These are phyloP conservation scores for Chloromonas sp. DNA, from an alignment of 163 green algal species.

Conservation along the genomic window DNA sequence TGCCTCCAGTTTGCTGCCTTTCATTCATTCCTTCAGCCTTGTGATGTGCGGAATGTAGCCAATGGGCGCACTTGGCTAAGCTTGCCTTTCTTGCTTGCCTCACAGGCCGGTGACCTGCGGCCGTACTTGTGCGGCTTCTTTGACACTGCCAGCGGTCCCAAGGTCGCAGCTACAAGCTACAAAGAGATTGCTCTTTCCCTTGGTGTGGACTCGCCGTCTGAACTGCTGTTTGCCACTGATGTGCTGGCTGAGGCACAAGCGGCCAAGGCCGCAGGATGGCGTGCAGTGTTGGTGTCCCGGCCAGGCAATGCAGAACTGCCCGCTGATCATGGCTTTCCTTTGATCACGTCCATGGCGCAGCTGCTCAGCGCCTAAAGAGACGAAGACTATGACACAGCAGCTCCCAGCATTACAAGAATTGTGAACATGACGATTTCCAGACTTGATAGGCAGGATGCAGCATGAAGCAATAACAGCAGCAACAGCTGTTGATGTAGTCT, in stretches of 20 bases:
- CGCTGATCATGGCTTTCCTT: constrained; percentile 52
- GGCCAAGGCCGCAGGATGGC: constrained; percentile 70
- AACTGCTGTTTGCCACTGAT: constrained; percentile 87
- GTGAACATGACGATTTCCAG: no score
- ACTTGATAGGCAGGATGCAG: no score
- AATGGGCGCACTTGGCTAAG: no score
- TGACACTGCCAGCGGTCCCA: constrained; percentile 81
- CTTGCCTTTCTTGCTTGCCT: background rate
- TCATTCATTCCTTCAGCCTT: no score
- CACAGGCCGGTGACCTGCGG: constrained; percentile 50
- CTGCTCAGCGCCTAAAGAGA: constrained; percentile 19
- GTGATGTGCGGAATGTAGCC: no score
- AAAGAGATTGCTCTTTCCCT: constrained; percentile 76
- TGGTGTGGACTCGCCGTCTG: constrained; percentile 53
- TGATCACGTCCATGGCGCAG: constrained; percentile 49
- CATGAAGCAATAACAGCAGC: no score
- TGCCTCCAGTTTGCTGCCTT: no score
- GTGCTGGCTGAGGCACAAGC: constrained; percentile 70
- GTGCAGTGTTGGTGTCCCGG: constrained; percentile 70
- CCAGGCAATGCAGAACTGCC: constrained; percentile 83
- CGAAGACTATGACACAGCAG: no score
- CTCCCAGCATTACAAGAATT: no score
- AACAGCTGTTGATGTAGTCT: no score
- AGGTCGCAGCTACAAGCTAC: constrained; percentile 71
- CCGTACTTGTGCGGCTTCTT: constrained; percentile 89